phyloP scores from a whole-genome alignment of 129 eudicot species.

The Flaveria ramosissima region DNA sequence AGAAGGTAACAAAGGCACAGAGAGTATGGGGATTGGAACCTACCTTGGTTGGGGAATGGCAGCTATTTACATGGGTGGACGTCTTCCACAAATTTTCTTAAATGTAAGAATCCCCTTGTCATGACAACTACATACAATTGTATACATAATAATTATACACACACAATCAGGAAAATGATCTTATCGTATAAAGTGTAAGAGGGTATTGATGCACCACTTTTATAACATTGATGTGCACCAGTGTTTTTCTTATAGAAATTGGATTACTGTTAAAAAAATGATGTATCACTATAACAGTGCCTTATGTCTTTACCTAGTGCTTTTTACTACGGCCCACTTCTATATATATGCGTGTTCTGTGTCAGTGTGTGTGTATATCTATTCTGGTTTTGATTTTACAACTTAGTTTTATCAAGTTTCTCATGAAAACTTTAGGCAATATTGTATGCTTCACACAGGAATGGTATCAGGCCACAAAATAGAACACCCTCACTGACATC shows the following conservation, averaged over 20 bases:
- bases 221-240: not conserved
- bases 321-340: not conserved
- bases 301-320: not conserved
- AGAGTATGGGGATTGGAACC: constrained; percentile 52
- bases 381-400: not conserved
- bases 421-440: not conserved
- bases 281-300: not conserved
- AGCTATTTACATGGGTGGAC: constrained; percentile 84
- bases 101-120: constrained; percentile 48
- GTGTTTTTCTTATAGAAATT: not conserved
- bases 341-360: not conserved
- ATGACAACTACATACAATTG: not conserved
- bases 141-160: not conserved
- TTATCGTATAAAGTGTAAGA: not conserved
- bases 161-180: not conserved
- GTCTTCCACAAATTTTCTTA: constrained; percentile 74
- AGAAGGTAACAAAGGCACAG: constrained; percentile 31
- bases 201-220: not conserved
- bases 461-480: not conserved
- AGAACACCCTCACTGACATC: not conserved
- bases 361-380: not conserved
- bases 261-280: not conserved
- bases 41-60: constrained; percentile 93
- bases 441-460: constrained; percentile 1
- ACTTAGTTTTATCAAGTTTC: not conserved